Evolutionary conservation across 2,329 filamentous ascomycete genomes (phyloP), one percentile per base, ranked within the genome.

Genomic region (Falciphora oryzae): DNA sequence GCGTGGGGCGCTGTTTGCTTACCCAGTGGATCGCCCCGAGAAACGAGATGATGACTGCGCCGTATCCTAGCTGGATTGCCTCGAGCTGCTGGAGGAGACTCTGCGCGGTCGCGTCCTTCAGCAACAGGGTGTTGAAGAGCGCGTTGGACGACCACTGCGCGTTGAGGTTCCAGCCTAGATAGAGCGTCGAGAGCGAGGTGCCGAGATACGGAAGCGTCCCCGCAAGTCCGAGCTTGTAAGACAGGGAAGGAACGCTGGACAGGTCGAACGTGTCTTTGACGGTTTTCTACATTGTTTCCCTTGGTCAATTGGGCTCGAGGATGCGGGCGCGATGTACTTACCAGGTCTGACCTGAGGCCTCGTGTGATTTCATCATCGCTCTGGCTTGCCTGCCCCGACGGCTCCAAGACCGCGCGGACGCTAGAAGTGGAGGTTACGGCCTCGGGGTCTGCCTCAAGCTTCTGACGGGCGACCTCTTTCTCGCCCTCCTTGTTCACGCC

Each of bases 21-120:
- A 79, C 90, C 94, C 85, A 97, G 77, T 97, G 94, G 71, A 97
- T 88, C 44, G 93, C 93, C 59, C 94, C 94, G 1, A 97, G 85
- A 82, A 97, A 97, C 32, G 93, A 96, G 71, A 97, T 90, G 71
- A 97, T 95, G 65, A 96, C 87, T 61, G 93, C 94, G 64, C 94
- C 93, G 71, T 96, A 97, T 66, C 92, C 93, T 64, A 97, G 84
- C 77, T 97, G 94, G 63, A 97, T 79, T 16, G 93, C 93, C 78
- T 97, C 93, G 35, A 97, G 81, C 22, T 92, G 75, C 69, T 89
- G 84, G 13, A 97, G 83, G 64, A 92, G 80, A 29, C 90, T 78
- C 66, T 88, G 85, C 2, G 93, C 93, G 3, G 85, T 89, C 62
- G 92, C 85, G 62, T 87, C 87, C 68, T 82, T 85, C 69, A 96